Conservation (phyloP, 306 rosid genomes). For the Vicia sativa region DNA sequence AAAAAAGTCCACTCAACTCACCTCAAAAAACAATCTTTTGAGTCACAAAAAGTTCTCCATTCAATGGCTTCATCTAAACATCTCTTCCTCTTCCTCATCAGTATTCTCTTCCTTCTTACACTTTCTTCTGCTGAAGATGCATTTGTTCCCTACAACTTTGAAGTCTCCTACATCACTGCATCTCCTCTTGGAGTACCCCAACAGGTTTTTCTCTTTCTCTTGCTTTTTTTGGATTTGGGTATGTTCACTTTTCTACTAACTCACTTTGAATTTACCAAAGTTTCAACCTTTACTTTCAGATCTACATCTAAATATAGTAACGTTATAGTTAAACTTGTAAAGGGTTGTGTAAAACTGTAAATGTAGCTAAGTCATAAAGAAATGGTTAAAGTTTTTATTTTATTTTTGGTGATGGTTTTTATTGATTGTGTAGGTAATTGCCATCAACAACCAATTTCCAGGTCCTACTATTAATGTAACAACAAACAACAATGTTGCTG, state of each 20-base stretch:
- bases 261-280: slow-evolving; percentile 26
- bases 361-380: slow-evolving; percentile 19
- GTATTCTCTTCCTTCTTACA: slow-evolving; percentile 50
- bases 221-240: slow-evolving; percentile 11
- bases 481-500: slow-evolving; percentile 80
- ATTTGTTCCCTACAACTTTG: slow-evolving; percentile 52
- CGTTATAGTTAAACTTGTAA: slow-evolving; percentile 17
- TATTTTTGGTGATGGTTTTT: slow-evolving; percentile 22
- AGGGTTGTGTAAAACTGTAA: slow-evolving; percentile 3
- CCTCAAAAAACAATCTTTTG: slow-evolving; percentile 32
- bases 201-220: slow-evolving; percentile 55
- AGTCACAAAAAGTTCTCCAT: slow-evolving; percentile 28
- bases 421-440: slow-evolving; percentile 76
- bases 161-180: slow-evolving; percentile 77
- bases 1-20: slow-evolving; percentile 12
- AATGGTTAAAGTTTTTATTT: background rate
- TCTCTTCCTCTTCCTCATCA: slow-evolving; percentile 48
- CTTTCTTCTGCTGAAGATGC: slow-evolving; percentile 72
- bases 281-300: slow-evolving; percentile 44
- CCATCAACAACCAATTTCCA: slow-evolving; percentile 77
- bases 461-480: slow-evolving; percentile 87
- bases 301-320: slow-evolving; percentile 40
- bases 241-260: background rate
- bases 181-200: slow-evolving; percentile 96
- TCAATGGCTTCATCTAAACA: slow-evolving; percentile 54